Base-by-base conservation (phyloP, 495 filamentous ascomycete species). In the Clavariopsis aquatica region DNA sequence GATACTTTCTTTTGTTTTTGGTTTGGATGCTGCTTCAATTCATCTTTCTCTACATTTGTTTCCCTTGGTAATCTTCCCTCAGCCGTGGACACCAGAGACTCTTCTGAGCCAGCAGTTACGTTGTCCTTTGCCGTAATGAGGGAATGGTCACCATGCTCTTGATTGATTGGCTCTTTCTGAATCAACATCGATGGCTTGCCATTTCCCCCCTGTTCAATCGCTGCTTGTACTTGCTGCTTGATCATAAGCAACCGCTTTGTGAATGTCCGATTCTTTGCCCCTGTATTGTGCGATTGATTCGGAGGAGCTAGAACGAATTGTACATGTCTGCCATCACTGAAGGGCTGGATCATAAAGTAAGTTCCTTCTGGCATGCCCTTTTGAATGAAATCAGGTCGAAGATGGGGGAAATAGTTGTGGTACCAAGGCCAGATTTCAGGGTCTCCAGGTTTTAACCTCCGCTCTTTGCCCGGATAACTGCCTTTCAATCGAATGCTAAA, bases 281-380 rank as follows among this genome's bases (percentile, higher is more conserved):
- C n/a, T 19, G 20, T 31, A 13, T 29, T 12, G 34, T 12, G 47
- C 23, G 49, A 2, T 22, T 3, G 2, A 17, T 36, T 17, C 22
- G 36, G 22, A 34, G n/a, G 1, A 2, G 31, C 47, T 54, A 58
- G 36, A 27, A 65, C 57, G 19, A 20, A 66, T 19, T 57, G 36
- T 1, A 67, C 43, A 52, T 45, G 27, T 13, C 45, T 52, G 4
- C 64, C 57, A 28, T 67, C 53, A 22, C 22, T 22, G 20, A 55
- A 49, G 8, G 64, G 64, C 17, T 36, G 5, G 28, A 67, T 53
- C 19, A 27, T n/a, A 22, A 49, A 62, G 38, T 46, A 24, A 1
- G 64, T 62, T 7, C 64, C 64, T 31, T 56, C 22, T 13, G 64
- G 64, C 64, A 67, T 67, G 1, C 24, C 43, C 23, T 52, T 62